phyloP scores from a whole-genome alignment of 495 filamentous ascomycete species.

The Letharia columbiana region DNA sequence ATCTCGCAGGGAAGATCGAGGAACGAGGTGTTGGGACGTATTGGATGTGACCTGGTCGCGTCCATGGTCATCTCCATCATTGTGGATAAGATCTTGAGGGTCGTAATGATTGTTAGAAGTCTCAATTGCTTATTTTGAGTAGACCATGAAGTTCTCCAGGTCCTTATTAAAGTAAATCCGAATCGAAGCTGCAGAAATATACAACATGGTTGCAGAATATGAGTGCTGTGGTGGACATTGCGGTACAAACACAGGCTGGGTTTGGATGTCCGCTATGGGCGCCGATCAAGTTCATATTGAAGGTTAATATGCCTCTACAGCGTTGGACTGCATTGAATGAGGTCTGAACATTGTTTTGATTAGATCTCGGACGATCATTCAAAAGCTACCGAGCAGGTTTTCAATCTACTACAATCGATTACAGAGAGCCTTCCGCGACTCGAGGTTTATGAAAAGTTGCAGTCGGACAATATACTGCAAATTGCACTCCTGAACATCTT shows the following conservation, averaged over 20 bases:
- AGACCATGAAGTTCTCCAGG: too few species aligned
- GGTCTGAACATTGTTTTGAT: neutral
- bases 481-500: neutral
- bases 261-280: neutral
- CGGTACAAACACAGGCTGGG: neutral
- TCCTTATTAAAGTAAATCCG: too few species aligned
- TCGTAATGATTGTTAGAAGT: too few species aligned
- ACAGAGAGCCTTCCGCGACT: slow-evolving; percentile 1
- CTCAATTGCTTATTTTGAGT: too few species aligned
- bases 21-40: too few species aligned
- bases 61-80: too few species aligned
- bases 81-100: too few species aligned
- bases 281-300: neutral
- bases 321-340: neutral
- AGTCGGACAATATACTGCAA: neutral
- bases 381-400: neutral
- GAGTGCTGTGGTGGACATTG: slow-evolving; percentile 1
- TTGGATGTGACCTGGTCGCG: too few species aligned
- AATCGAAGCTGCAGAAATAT: neutral
- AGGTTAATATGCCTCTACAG: neutral
- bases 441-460: neutral
- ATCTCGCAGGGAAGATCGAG: too few species aligned
- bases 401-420: neutral
- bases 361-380: neutral
- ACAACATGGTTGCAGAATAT: slow-evolving; percentile 2